Percentiles rank a stretch among this genome's conserved stretches.
These are phyloP conservation scores for Chlamydomonas schloesseri DNA, from an alignment of 139 green algal genomes.

Conservation along the genomic window DNA sequence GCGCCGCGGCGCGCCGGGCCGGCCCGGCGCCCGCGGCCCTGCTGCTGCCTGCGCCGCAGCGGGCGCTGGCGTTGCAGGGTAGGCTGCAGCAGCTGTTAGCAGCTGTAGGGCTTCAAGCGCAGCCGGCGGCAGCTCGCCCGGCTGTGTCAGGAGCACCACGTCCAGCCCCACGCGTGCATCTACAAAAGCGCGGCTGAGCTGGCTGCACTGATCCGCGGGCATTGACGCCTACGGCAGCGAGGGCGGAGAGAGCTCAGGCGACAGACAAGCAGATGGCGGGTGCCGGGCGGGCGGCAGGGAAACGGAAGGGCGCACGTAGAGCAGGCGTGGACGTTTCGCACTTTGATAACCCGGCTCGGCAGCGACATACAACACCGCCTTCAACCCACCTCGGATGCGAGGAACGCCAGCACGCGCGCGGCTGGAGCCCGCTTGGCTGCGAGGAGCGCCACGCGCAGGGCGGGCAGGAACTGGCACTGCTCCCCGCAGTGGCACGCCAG, in stretches of 20 bases:
- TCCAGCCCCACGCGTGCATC: not conserved
- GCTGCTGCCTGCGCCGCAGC: not conserved
- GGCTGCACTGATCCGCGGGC: conserved; percentile 13
- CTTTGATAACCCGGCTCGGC: not conserved
- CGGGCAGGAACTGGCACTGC: conserved; percentile 23
- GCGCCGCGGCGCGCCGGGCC: no score
- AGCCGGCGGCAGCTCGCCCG: not conserved
- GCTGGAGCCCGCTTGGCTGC: not conserved
- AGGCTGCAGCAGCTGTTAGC: not conserved
- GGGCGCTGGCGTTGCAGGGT: not conserved
- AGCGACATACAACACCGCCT: not conserved
- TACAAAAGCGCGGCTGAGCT: conserved; percentile 14
- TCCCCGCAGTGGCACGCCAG: not conserved
- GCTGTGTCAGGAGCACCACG: not conserved
- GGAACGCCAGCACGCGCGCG: conserved; percentile 14
- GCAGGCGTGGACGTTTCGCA: not conserved
- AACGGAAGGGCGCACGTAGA: not conserved
- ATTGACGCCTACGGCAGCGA: not conserved
- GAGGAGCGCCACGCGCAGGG: conserved; percentile 4
- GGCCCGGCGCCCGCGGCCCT: not conserved
- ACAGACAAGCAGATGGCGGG: not conserved
- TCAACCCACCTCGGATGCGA: conserved; percentile 1
- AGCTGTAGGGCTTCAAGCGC: not conserved
- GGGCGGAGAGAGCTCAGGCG: not conserved
- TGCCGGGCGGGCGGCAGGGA: no score